phyloP scores from a whole-genome alignment of 164 flowering plant species.

The Warburgia ugandensis region DNA sequence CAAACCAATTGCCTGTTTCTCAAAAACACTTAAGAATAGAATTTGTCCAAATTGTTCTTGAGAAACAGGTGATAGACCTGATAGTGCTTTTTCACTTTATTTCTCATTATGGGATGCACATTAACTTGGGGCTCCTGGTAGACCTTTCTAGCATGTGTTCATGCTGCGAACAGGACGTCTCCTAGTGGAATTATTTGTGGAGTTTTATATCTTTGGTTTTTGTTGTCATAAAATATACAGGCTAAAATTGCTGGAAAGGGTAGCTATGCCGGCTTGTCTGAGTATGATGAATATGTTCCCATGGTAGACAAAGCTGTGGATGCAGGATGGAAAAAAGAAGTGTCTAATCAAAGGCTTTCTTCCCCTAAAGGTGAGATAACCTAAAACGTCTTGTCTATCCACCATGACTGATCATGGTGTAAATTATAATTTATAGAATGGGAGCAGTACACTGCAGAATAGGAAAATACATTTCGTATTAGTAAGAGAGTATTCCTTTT shows the following conservation, averaged over 20 bases:
- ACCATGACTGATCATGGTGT: no score
- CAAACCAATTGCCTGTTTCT: background rate
- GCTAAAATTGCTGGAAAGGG: conserved; percentile 10
- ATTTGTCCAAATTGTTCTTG: background rate
- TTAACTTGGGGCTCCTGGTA: background rate
- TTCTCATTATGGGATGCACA: background rate
- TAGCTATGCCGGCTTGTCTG: conserved; percentile 15
- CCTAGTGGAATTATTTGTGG: background rate
- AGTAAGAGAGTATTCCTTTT: background rate
- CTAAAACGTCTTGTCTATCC: background rate
- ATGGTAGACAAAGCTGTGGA: conserved; percentile 94
- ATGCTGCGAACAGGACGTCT: background rate
- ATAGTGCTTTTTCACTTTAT: background rate
- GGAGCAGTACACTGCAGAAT: background rate
- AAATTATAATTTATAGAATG: background rate
- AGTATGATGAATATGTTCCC: conserved; percentile 82
- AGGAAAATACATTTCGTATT: background rate
- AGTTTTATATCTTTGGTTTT: background rate
- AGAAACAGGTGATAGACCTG: background rate
- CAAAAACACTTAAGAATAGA: background rate
- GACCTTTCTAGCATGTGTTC: background rate
- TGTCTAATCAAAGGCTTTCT: conserved; percentile 30
- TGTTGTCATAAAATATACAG: conserved; percentile 1
- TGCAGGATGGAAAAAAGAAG: conserved; percentile 58
- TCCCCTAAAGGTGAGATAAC: conserved; percentile 58